Base-by-base conservation (phyloP, 805 yeast genomes). In the Wickerhamomyces chaumierensis region DNA sequence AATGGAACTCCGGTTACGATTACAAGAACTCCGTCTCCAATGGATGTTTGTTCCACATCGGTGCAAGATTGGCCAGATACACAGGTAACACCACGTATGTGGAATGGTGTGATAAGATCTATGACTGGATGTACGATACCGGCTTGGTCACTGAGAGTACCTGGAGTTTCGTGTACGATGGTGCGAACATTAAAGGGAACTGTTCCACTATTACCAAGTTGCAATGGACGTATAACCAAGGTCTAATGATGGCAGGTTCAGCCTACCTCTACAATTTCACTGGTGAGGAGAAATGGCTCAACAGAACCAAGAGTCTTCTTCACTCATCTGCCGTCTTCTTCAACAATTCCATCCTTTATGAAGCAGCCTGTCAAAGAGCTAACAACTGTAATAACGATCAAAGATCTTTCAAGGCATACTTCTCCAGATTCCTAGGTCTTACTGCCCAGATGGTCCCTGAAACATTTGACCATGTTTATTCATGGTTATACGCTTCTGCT, bases 151-250 rank as follows among this genome's bases (percentile, higher is more conserved):
- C 80, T 36, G 60, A 56, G 50, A 31, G 39, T 38, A 44, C 53
- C 44, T 46, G 61, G 54, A 31, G 48, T 51, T 8, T 61, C 11
- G 65, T 77, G 25, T 68, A 62, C 46, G 84, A 77, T 57, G 84
- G 84, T 57, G 81, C 80, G 25, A 61, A 66, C 36, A 63, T 71
- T 36, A 58, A 53, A 21, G 54, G 59, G 40, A 65, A 68, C 51
- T 78, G 83, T 52, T 47, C 72, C 1, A 61, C 62, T n/a, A 56
- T 72, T 31, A 71, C 76, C 11, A 55, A 53, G 16, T 54, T 61
- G 23, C 72, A 71, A 53, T 82, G 87, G 86, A 65, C 78, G 21
- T 82, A 82, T 58, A 78, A 78, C 43, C 80, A 77, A 52, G 92
- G 84, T 31, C 57, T 80, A 14, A 61, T 78, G 46, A 49, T 82